phyloP scores from a whole-genome alignment of 2,329 filamentous ascomycete species.

The Paecilomyces formosus region DNA sequence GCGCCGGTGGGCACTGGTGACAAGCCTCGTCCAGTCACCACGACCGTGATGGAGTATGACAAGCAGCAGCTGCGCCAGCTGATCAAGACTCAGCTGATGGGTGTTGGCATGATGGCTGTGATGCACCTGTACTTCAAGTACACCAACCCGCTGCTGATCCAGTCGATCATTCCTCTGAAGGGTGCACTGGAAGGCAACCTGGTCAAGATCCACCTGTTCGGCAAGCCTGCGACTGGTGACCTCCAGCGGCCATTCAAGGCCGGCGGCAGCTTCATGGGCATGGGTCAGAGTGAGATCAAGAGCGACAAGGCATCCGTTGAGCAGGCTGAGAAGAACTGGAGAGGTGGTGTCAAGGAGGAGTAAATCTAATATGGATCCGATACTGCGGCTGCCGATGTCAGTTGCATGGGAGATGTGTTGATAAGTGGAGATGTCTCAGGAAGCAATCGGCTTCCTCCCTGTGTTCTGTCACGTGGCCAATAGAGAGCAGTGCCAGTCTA shows the following conservation, averaged over 20 bases:
- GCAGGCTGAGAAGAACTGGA: slow-evolving; percentile 42
- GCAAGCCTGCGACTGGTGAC: slow-evolving; percentile 78
- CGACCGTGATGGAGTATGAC: slow-evolving; percentile 94
- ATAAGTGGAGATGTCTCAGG: neutral
- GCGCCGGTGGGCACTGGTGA: slow-evolving; percentile 87
- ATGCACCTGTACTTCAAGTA: slow-evolving; percentile 99
- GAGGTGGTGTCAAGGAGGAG: slow-evolving; percentile 45
- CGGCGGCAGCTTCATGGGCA: slow-evolving; percentile 71
- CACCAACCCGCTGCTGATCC: slow-evolving; percentile 97
- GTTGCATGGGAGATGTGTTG: neutral
- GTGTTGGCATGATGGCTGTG: slow-evolving; percentile 93
- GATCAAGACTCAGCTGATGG: slow-evolving; percentile 90
- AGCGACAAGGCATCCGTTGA: slow-evolving; percentile 77
- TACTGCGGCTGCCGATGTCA: neutral
- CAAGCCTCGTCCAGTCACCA: slow-evolving; percentile 92
- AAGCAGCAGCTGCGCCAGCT: slow-evolving; percentile 72
- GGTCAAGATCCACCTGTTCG: slow-evolving; percentile 89
- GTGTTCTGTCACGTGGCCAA: neutral
- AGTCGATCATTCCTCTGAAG: slow-evolving; percentile 98
- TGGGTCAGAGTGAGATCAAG: slow-evolving; percentile 62
- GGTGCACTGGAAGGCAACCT: slow-evolving; percentile 90
- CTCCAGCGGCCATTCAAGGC: slow-evolving; percentile 96
- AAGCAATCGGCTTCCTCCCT: neutral
- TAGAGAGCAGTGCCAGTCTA: neutral
- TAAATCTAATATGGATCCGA: slow-evolving; percentile 17